A percentile compares a stretch with the other conserved stretches of the same genome.
Evolutionary conservation across 169 alveolate species (phyloP).

Genomic region (Babesia microti): DNA sequence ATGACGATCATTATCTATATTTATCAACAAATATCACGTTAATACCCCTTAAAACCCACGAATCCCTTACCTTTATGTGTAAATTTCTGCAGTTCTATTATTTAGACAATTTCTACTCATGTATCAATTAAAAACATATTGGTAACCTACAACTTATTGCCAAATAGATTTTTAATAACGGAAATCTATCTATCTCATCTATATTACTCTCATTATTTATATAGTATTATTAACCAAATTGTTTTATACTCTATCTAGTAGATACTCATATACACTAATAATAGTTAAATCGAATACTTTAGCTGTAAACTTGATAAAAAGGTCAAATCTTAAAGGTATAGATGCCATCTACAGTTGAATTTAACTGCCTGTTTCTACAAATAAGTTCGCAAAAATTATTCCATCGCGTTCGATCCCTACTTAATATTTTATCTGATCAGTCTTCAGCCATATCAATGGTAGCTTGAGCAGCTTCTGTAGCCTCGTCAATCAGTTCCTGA

Average conservation of each 20-base stretch:
- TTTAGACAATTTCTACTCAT: too few relatives aligned
- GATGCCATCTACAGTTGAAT: too few relatives aligned
- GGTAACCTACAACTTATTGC: background rate
- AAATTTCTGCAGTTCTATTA: too few relatives aligned
- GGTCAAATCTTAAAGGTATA: background rate
- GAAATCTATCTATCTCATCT: conserved; percentile 1
- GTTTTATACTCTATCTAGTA: background rate
- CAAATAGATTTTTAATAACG: background rate
- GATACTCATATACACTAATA: background rate
- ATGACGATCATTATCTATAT: too few relatives aligned
- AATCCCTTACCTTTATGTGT: too few relatives aligned
- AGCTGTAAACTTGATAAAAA: background rate
- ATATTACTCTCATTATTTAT: background rate
- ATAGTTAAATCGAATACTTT: background rate
- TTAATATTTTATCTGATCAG: conserved; percentile 6
- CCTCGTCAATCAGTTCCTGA: conserved; percentile 26
- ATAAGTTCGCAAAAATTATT: too few relatives aligned
- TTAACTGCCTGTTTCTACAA: too few relatives aligned
- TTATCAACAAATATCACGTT: too few relatives aligned
- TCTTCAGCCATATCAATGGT: conserved; percentile 7
- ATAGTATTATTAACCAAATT: background rate
- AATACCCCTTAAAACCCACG: too few relatives aligned
- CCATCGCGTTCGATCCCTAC: too few relatives aligned
- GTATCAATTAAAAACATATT: background rate
- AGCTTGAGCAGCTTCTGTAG: conserved; percentile 18